A percentile compares a stretch with the other conserved stretches of the same genome.
phyloP scores from a whole-genome alignment of 2,329 filamentous ascomycete genomes.

The Sarocladium strictum region DNA sequence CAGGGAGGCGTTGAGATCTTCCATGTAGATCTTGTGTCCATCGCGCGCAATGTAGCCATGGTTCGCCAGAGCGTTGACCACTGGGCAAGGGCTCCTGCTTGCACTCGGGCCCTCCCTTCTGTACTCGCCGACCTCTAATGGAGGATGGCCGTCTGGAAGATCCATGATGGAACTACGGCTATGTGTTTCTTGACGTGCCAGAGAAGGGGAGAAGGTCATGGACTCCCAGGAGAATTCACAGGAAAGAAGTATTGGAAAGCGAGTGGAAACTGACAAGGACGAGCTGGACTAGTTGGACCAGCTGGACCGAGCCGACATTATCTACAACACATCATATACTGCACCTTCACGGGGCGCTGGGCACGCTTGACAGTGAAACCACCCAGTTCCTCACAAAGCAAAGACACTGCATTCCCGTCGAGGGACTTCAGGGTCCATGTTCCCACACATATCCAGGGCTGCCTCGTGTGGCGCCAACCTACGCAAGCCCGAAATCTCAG shows the following conservation, averaged over 20 bases:
- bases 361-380: not conserved
- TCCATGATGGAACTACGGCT: too few species aligned
- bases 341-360: not conserved
- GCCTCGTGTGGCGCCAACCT: not conserved
- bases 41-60: conserved; percentile 36
- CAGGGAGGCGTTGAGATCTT: conserved; percentile 10
- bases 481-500: not conserved
- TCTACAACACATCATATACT: too few species aligned
- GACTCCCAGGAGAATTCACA: too few species aligned
- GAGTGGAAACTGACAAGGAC: not conserved
- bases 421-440: not conserved
- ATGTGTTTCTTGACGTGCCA: too few species aligned
- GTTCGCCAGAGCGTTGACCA: conserved; percentile 38
- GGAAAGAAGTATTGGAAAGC: not conserved
- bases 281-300: not conserved
- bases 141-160: not conserved
- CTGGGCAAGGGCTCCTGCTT: conserved; percentile 28
- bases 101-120: not conserved
- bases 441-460: not conserved
- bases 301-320: not conserved
- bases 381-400: not conserved
- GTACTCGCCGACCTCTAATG: not conserved
- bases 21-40: conserved; percentile 27
- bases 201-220: not conserved
- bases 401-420: not conserved